Conservation (phyloP, 805 yeast species). For the Wickerhamomyces strasburgensis region DNA sequence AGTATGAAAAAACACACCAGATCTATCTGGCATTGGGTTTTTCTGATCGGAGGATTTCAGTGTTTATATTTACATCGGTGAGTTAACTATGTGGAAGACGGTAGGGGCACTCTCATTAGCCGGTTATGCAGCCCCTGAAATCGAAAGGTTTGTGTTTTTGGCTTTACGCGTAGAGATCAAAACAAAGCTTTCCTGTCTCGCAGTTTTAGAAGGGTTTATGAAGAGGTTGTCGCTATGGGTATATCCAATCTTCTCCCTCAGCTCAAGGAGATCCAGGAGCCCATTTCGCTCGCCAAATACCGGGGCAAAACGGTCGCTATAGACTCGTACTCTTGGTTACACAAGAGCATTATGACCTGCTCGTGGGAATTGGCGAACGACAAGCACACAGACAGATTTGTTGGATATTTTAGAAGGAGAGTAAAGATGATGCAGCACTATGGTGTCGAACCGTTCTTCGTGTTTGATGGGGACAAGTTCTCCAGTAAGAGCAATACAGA, state of each 20-base stretch:
- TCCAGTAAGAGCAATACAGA: conserved; percentile 79
- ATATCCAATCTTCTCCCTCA: conserved; percentile 78
- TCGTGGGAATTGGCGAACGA: conserved; percentile 75
- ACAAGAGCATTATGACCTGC: conserved; percentile 77
- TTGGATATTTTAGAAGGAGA: conserved; percentile 63
- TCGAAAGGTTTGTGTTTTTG: too few relatives aligned
- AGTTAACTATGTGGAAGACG: too few relatives aligned
- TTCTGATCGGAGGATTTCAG: not conserved
- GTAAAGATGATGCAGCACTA: conserved; percentile 58
- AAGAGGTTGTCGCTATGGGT: conserved; percentile 61
- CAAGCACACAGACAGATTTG: conserved; percentile 63
- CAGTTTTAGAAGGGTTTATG: too few relatives aligned
- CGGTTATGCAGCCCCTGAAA: not conserved
- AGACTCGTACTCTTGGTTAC: conserved; percentile 98
- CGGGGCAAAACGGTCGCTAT: conserved; percentile 78
- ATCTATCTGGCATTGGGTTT: too few relatives aligned
- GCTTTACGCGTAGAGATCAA: too few relatives aligned
- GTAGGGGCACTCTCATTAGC: too few relatives aligned
- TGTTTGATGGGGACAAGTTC: conserved; percentile 87
- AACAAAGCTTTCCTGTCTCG: too few relatives aligned
- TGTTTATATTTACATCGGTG: not conserved
- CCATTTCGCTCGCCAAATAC: conserved; percentile 51
- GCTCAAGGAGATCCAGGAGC: conserved; percentile 66
- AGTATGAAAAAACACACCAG: not conserved
- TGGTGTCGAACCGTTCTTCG: conserved; percentile 78